Evolutionary conservation across 805 yeast genomes (phyloP).

Genomic region (Yamadazyma tumulicola): DNA sequence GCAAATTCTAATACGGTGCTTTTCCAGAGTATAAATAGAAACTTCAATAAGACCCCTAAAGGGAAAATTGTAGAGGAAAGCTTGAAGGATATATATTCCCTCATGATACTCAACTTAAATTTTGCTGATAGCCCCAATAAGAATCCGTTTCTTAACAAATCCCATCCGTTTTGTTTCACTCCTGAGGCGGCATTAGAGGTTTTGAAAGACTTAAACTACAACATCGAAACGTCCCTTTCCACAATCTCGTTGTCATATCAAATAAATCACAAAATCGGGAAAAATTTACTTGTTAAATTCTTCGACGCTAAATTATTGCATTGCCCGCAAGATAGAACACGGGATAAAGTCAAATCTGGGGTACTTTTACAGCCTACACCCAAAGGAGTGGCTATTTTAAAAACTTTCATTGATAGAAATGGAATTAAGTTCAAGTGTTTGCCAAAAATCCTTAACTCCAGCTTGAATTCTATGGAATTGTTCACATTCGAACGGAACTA

Average conservation of each 20-base stretch:
- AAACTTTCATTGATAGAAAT: constrained; percentile 52
- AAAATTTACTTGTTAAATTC: constrained; percentile 45
- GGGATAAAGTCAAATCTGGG: constrained; percentile 38
- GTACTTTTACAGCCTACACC: constrained; percentile 77
- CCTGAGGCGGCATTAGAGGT: constrained; percentile 46
- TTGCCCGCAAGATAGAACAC: constrained; percentile 71
- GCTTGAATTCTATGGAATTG: constrained; percentile 68
- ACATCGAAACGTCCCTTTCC: constrained; percentile 47
- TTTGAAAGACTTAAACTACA: constrained; percentile 49
- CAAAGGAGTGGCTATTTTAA: constrained; percentile 75
- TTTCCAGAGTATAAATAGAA: constrained; percentile 38
- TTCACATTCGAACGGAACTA: constrained; percentile 64
- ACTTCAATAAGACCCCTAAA: constrained; percentile 47
- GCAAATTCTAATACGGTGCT: constrained; percentile 5
- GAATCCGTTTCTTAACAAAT: constrained; percentile 20
- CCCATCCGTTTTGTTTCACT: constrained; percentile 52
- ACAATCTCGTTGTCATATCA: constrained; percentile 53
- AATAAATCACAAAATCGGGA: constrained; percentile 49
- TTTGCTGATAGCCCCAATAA: constrained; percentile 13
- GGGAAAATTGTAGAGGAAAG: constrained; percentile 56
- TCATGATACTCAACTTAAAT: constrained; percentile 40
- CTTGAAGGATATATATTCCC: constrained; percentile 56
- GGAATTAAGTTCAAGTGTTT: constrained; percentile 43
- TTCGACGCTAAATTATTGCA: constrained; percentile 65
- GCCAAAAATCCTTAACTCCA: constrained; percentile 51